Conservation (phyloP, 1,284 basidiomycete species). For the Irpex sp. region DNA sequence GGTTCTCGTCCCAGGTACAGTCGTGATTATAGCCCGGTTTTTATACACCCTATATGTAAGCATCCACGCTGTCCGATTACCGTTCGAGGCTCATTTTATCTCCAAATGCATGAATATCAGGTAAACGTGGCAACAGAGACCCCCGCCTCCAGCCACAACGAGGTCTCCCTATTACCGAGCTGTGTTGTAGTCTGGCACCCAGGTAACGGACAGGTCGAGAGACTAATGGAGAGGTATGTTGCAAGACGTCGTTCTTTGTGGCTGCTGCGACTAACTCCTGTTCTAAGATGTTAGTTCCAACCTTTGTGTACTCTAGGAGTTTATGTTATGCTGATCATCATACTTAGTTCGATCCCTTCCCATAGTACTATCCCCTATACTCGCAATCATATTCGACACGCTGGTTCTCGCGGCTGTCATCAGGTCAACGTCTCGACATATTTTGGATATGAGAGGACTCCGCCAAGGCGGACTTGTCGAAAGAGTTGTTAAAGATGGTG, state of each 20-base stretch:
- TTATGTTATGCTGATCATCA: not conserved
- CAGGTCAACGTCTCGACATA: not conserved
- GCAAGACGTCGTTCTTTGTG: not conserved
- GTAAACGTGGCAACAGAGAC: not conserved
- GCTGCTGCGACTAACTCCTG: not conserved
- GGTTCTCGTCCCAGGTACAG: not conserved
- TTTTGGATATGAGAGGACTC: not conserved
- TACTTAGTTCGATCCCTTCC: not conserved
- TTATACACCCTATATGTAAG: not conserved
- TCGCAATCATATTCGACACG: not conserved
- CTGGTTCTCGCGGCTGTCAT: not conserved
- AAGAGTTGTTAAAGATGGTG: not conserved
- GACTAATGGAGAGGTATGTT: not conserved
- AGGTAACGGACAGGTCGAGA: not conserved
- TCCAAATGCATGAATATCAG: not conserved
- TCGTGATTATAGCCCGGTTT: not conserved
- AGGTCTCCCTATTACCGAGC: not conserved
- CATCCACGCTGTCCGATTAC: not conserved
- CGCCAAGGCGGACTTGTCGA: not conserved
- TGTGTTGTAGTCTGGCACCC: no score
- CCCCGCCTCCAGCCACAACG: not conserved
- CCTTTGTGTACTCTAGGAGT: not conserved
- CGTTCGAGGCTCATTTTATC: not conserved
- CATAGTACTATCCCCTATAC: not conserved
- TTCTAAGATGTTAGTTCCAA: not conserved